These are phyloP conservation scores for Rutstroemia sp. DNA, from an alignment of 2,329 filamentous ascomycete genomes.

Conservation along the genomic window DNA sequence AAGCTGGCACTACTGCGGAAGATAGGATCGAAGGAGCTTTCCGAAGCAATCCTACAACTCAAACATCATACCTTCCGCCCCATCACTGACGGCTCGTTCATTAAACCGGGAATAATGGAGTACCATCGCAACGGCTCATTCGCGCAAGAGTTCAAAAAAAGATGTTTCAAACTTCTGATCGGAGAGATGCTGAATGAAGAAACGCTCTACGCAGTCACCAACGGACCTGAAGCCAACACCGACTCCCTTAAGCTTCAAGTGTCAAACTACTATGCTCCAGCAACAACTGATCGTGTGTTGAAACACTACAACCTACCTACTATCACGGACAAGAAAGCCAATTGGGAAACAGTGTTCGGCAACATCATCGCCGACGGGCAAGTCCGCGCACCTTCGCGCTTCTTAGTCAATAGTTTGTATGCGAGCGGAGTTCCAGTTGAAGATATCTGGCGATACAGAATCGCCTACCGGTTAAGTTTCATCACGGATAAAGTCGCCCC, in stretches of 20 bases:
- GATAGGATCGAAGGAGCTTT: slow-evolving; percentile 29
- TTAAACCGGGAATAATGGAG: slow-evolving; percentile 32
- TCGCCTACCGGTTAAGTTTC: slow-evolving; percentile 36
- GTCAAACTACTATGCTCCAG: slow-evolving; percentile 37
- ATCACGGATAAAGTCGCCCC: slow-evolving; percentile 35
- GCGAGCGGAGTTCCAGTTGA: slow-evolving; percentile 29
- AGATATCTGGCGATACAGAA: slow-evolving; percentile 37
- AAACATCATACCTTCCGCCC: slow-evolving; percentile 40
- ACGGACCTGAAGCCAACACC: slow-evolving; percentile 29
- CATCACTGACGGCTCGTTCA: slow-evolving; percentile 36
- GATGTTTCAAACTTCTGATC: slow-evolving; percentile 33
- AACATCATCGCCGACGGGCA: slow-evolving; percentile 35
- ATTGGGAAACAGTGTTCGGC: slow-evolving; percentile 35
- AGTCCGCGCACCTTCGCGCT: slow-evolving; percentile 32
- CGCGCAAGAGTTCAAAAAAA: slow-evolving; percentile 31
- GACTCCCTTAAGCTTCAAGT: slow-evolving; percentile 33
- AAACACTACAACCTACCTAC: slow-evolving; percentile 32
- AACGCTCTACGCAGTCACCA: slow-evolving; percentile 36
- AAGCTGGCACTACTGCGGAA: slow-evolving; percentile 31
- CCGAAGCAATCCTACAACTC: slow-evolving; percentile 31
- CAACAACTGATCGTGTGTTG: slow-evolving; percentile 32
- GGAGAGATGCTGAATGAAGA: slow-evolving; percentile 39
- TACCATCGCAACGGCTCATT: slow-evolving; percentile 33
- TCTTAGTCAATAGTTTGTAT: slow-evolving; percentile 28
- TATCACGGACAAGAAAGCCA: slow-evolving; percentile 23